A percentile compares a stretch with the other conserved stretches of the same genome.
phyloP scores from a whole-genome alignment of 768 basidiomycete genomes.

The Phaffia tasmanica region DNA sequence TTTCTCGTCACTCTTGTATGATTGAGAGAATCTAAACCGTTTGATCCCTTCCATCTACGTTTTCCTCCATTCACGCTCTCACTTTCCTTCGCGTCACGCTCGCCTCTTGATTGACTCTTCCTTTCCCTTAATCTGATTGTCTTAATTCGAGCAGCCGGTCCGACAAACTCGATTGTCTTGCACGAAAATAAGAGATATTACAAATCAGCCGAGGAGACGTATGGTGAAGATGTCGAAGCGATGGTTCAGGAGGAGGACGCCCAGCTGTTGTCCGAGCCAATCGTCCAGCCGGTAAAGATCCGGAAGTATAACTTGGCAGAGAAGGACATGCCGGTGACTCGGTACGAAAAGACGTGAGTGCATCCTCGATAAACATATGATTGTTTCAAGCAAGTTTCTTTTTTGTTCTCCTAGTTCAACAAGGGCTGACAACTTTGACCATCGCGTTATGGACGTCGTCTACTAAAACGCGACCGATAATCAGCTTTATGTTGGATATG shows the following conservation, averaged over 20 bases:
- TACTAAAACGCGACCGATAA: not conserved
- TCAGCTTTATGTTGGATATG: slow-evolving; percentile 82
- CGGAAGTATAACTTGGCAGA: slow-evolving; percentile 91
- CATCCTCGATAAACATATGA: not conserved
- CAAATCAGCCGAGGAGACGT: slow-evolving; percentile 78
- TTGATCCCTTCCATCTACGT: not conserved
- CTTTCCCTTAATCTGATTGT: not conserved
- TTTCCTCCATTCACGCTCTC: not conserved
- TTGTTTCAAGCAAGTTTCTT: not conserved
- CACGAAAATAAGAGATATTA: slow-evolving; percentile 99
- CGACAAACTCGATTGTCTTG: slow-evolving; percentile 46
- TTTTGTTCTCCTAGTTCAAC: not conserved
- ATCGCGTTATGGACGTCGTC: no score
- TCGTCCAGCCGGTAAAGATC: slow-evolving; percentile 87
- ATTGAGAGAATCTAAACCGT: not conserved
- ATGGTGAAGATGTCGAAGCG: slow-evolving; percentile 88
- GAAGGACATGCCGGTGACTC: slow-evolving; percentile 87
- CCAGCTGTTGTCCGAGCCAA: slow-evolving; percentile 87
- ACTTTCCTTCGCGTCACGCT: slow-evolving; percentile 1
- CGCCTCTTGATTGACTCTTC: slow-evolving; percentile 5
- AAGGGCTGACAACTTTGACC: not conserved
- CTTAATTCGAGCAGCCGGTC: slow-evolving; percentile 9
- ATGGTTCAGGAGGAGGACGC: slow-evolving; percentile 97
- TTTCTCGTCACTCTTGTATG: not conserved
- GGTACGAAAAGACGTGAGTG: slow-evolving; percentile 90